Evolutionary conservation across 345 rosid genomes (phyloP).

Genomic region (Eutrema japonicum): DNA sequence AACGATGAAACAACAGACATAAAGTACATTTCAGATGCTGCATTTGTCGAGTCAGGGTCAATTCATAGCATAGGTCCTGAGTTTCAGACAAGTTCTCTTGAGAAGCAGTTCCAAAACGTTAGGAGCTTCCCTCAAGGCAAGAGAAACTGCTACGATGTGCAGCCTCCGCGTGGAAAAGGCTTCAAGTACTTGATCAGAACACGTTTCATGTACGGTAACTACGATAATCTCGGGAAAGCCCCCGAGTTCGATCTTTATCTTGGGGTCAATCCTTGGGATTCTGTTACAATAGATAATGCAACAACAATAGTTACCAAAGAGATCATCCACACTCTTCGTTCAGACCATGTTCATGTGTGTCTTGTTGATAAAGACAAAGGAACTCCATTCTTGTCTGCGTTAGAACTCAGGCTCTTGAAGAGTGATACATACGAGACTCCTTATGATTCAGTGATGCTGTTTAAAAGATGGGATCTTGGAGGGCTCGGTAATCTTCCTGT

Average conservation of each 20-base stretch:
- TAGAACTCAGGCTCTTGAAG: conserved; percentile 52
- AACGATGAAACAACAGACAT: conserved; percentile 38
- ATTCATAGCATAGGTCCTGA: conserved; percentile 4
- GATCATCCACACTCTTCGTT: conserved; percentile 45
- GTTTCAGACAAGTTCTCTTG: conserved; percentile 24
- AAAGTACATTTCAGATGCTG: conserved; percentile 42
- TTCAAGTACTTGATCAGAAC: conserved; percentile 54
- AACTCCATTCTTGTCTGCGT: conserved; percentile 53
- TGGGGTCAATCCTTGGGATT: conserved; percentile 50
- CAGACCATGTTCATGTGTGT: conserved; percentile 49
- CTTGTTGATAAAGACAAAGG: conserved; percentile 50
- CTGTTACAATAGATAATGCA: conserved; percentile 32
- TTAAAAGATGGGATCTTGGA: conserved; percentile 16
- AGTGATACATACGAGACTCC: conserved; percentile 24
- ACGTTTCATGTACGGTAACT: conserved; percentile 57
- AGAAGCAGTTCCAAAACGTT: conserved; percentile 33
- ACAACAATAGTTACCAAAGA: conserved; percentile 5
- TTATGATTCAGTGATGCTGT: conserved; percentile 12
- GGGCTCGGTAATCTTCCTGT: background rate
- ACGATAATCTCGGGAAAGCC: conserved; percentile 38
- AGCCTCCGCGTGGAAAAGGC: conserved; percentile 34
- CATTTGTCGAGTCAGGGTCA: conserved; percentile 38
- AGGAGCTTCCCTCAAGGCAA: conserved; percentile 49
- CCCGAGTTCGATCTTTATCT: conserved; percentile 56
- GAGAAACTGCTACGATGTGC: conserved; percentile 45